These are phyloP conservation scores for Edaphochlamys debaryana DNA, from an alignment of 139 green algal species.

Conservation along the genomic window DNA sequence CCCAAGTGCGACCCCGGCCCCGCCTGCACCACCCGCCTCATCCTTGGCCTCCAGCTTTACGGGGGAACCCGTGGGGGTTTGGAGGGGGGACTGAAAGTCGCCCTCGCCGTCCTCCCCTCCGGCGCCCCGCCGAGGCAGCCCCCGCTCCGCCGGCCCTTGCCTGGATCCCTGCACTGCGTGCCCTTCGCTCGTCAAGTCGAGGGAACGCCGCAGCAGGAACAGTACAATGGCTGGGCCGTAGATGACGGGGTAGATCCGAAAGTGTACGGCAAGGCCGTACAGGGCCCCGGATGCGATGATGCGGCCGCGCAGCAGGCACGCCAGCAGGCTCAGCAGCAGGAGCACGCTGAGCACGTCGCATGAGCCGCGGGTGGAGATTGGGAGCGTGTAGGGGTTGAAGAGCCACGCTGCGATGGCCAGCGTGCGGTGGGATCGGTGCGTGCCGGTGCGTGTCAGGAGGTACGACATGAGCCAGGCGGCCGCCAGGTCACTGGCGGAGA, in stretches of 20 bases:
- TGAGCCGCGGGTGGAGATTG: constrained; percentile 92
- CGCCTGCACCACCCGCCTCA: too few relatives aligned
- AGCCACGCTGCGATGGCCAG: constrained; percentile 78
- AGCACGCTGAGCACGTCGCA: constrained; percentile 85
- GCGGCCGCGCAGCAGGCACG: constrained; percentile 48
- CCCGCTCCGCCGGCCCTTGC: too few relatives aligned
- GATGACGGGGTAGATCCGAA: constrained; percentile 93
- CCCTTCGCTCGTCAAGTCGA: background rate
- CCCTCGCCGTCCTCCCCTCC: background rate
- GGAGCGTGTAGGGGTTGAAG: constrained; percentile 93
- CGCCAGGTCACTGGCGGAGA: constrained; percentile 76
- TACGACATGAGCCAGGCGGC: constrained; percentile 62
- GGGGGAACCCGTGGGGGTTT: too few relatives aligned
- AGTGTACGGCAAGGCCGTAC: constrained; percentile 92
- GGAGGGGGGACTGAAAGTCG: too few relatives aligned
- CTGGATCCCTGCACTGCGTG: background rate
- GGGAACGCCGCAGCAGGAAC: constrained; percentile 51
- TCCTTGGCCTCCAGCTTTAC: too few relatives aligned
- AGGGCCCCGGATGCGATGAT: constrained; percentile 41
- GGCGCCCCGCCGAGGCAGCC: too few relatives aligned
- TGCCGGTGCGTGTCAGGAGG: constrained; percentile 42
- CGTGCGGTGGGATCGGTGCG: background rate
- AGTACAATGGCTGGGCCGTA: constrained; percentile 81
- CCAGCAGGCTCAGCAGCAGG: constrained; percentile 81
- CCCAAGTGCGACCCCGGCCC: too few relatives aligned